Conservation (phyloP, 2,329 filamentous ascomycete species). For the Nothopassalora personata region DNA sequence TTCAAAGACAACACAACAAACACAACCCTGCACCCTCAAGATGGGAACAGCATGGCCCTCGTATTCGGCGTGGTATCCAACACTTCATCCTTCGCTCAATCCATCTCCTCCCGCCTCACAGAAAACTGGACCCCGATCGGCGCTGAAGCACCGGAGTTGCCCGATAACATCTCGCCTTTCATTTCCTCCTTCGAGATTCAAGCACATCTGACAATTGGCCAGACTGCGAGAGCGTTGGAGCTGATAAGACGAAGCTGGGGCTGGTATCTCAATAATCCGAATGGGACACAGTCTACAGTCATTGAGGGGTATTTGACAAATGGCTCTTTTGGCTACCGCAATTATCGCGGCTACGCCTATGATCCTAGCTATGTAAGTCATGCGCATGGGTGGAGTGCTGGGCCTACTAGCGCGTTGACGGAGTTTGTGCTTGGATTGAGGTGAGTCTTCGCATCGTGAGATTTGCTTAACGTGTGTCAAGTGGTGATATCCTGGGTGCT, state of each 20-base stretch:
- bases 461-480: too few relatives aligned
- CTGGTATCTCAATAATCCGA: conserved; percentile 37
- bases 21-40: conserved; percentile 47
- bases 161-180: conserved; percentile 40
- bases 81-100: conserved; percentile 25
- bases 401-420: conserved; percentile 41
- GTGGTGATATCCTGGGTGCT: too few relatives aligned
- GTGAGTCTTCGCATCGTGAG: too few relatives aligned
- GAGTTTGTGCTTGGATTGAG: conserved; percentile 43
- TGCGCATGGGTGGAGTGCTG: conserved; percentile 31
- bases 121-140: conserved; percentile 43
- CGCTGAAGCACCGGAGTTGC: conserved; percentile 42
- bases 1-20: conserved; percentile 37
- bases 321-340: conserved; percentile 50
- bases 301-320: conserved; percentile 40
- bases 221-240: conserved; percentile 38
- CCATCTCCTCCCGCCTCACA: conserved; percentile 36
- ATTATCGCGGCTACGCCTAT: conserved; percentile 25
- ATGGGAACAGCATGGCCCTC: conserved; percentile 45
- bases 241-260: conserved; percentile 40
- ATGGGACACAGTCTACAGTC: conserved; percentile 42
- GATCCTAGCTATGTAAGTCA: conserved; percentile 28
- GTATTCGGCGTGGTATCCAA: conserved; percentile 36
- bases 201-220: conserved; percentile 38
- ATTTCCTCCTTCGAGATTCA: conserved; percentile 41